These are phyloP conservation scores for Lotus japonicus DNA, from an alignment of 306 rosid genomes.

Conservation along the genomic window DNA sequence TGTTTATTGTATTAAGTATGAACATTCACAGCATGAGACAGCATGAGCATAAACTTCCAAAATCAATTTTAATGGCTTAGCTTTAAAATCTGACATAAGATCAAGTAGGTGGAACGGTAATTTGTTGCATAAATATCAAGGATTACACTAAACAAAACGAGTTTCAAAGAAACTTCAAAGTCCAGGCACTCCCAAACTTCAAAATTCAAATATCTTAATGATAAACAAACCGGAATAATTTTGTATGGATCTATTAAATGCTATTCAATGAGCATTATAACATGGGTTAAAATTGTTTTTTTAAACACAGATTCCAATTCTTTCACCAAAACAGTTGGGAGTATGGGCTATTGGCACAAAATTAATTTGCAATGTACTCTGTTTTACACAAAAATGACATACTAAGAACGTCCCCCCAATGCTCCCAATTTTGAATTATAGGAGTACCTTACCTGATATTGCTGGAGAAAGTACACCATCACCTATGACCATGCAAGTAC, in stretches of 20 bases:
- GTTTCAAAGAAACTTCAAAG: background rate
- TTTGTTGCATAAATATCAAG: background rate
- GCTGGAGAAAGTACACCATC: constrained; percentile 89
- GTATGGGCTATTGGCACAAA: background rate
- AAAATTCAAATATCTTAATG: background rate
- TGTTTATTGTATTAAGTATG: background rate
- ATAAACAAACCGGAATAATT: background rate
- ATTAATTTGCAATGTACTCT: background rate
- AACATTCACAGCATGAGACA: too few relatives aligned
- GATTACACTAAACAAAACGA: background rate
- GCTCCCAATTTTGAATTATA: background rate
- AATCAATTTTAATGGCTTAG: background rate
- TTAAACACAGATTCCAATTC: background rate
- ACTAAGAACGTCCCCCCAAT: background rate
- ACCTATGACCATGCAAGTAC: constrained; percentile 86
- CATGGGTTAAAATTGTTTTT: background rate
- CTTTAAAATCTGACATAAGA: background rate
- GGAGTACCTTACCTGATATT: constrained; percentile 53
- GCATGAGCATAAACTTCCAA: background rate
- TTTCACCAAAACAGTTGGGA: background rate
- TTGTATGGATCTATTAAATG: background rate
- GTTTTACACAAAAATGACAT: background rate
- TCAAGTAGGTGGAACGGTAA: background rate
- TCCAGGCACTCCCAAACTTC: background rate
- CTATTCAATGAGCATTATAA: background rate